Base-by-base conservation (phyloP, 2,329 filamentous ascomycete species). In the Lasiodiplodia gonubiensis region DNA sequence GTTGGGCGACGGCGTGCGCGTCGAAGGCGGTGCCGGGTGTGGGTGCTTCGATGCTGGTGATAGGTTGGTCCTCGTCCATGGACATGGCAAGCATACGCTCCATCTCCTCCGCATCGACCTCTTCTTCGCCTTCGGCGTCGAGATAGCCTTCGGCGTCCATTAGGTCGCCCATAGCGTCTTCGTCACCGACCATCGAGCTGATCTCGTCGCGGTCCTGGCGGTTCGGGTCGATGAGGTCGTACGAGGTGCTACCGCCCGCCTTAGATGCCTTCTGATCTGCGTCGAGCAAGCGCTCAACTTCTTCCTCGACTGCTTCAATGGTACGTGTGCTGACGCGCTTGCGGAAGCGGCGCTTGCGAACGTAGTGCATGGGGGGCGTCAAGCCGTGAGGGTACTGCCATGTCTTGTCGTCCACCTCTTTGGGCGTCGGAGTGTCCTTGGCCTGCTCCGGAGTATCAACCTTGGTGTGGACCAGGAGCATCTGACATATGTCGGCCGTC, bases 341-440 rank as follows among this genome's bases (percentile, higher is more conserved):
- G 68, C 93, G 88, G 79, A 97, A 97, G 37, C 93, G 87, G 33
- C 92, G 88, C 76, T 92, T 93, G 52, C 92, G 86, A 52, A 91
- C 92, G 82, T 92, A 92, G 75, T 92, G 91, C 89, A 97, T 92
- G 0, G 93, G 93, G 5, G 93, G 92, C 1, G 93, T 95, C 23
- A 97, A 83, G 37, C 93, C 93, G 78, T 97, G 93, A 0, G 93
- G 91, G 83, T 92, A 97, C 74, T 83, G 90, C 72, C 90, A 89
- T 5, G 83, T 87, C 68, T 85, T 83, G 80, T 89, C 77, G 79
- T 92, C 86, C 61, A 96, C 85, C 73, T 93, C 90, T 64, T 84
- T 79, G 1, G 93, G 93, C 16, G 96, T 81, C n/a, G 89, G 86
- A 64, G 73, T 78, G 60, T 77, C 77, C 70, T 80, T 83, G 2